Conservation (phyloP, 768 basidiomycete genomes). For the Suillus sp. region DNA sequence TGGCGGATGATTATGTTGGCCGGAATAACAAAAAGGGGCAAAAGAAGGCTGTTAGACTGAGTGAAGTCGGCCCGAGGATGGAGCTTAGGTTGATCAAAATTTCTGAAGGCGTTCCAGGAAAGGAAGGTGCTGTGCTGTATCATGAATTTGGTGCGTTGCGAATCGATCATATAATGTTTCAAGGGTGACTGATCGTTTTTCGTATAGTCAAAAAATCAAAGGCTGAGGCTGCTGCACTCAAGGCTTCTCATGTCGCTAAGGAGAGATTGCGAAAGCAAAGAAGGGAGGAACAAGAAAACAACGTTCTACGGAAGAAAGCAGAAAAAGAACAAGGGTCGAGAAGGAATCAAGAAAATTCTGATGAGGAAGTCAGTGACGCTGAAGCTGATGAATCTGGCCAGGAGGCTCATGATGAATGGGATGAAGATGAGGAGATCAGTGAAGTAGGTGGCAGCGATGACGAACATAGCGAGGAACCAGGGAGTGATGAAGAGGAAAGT, state of each 20-base stretch:
- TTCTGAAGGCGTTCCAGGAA: conserved; percentile 90
- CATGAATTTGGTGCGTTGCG: conserved; percentile 83
- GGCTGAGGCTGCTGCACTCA: conserved; percentile 65
- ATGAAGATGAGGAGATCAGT: conserved; percentile 67
- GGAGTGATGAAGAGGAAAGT: conserved; percentile 38
- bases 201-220: conserved; percentile 85
- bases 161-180: conserved; percentile 8
- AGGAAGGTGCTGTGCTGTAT: conserved; percentile 90
- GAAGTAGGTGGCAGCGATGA: conserved; percentile 52
- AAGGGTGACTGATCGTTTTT: conserved; percentile 7
- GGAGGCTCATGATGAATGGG: conserved; percentile 45
- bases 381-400: conserved; percentile 44
- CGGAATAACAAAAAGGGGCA: conserved; percentile 92
- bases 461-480: conserved; percentile 36
- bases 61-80: conserved; percentile 95
- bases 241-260: conserved; percentile 76
- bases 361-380: conserved; percentile 45
- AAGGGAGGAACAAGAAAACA: conserved; percentile 87
- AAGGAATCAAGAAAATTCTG: conserved; percentile 35
- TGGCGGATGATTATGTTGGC: conserved; percentile 94
- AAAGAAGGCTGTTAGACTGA: conserved; percentile 85
- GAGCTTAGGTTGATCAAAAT: conserved; percentile 94
- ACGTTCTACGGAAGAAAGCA: conserved; percentile 83
- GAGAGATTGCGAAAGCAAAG: conserved; percentile 75
- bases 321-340: conserved; percentile 29